A percentile compares a stretch with the other conserved stretches of the same genome.
Evolutionary conservation across 805 yeast genomes (phyloP).

Genomic region (Teunomyces panamensis): DNA sequence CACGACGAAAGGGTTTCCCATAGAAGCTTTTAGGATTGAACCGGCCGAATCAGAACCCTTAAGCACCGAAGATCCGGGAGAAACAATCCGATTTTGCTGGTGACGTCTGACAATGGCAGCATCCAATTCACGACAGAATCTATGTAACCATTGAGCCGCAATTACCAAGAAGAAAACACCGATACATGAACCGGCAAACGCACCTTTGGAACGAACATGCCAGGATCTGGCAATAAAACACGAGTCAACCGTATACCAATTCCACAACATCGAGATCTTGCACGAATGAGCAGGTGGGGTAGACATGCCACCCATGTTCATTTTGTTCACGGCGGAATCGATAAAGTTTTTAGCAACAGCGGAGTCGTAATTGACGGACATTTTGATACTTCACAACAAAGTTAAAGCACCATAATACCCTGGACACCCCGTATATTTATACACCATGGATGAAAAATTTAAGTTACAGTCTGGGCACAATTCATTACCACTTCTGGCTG

Average conservation of each 20-base stretch:
- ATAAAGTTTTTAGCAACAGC: neutral
- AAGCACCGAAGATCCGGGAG: neutral
- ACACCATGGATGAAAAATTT: neutral
- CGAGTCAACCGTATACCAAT: conserved; percentile 66
- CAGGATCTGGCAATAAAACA: conserved; percentile 64
- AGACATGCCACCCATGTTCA: conserved; percentile 6
- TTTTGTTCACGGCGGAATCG: conserved; percentile 2
- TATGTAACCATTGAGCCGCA: conserved; percentile 55
- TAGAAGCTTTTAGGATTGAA: neutral
- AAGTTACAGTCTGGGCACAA: neutral
- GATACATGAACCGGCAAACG: conserved; percentile 71
- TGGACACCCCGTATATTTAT: neutral
- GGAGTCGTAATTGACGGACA: neutral
- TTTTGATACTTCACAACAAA: neutral
- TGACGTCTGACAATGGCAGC: conserved; percentile 28
- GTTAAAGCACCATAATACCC: too few relatives aligned
- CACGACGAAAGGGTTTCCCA: conserved; percentile 17
- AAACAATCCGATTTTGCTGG: neutral
- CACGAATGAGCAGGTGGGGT: conserved; percentile 14
- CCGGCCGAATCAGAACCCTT: neutral
- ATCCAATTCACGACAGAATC: conserved; percentile 53
- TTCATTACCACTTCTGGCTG: neutral
- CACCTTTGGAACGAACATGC: conserved; percentile 58
- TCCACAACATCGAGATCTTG: conserved; percentile 61
- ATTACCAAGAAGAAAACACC: conserved; percentile 62